Conservation (phyloP, 2,329 filamentous ascomycete species). For the Ophiosphaerella korrae region DNA sequence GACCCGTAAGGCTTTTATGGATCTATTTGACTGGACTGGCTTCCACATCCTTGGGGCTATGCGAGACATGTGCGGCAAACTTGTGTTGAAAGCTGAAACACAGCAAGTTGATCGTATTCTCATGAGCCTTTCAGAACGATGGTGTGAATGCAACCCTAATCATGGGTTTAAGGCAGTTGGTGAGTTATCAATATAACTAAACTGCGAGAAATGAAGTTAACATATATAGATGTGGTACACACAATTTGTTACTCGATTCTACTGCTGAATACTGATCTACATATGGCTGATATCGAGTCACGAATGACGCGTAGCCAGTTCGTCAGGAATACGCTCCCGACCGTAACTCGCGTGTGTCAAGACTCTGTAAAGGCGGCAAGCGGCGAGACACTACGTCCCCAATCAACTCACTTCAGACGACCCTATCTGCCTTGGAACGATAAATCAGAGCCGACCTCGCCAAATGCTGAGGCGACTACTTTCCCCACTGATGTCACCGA, state of each 20-base stretch:
- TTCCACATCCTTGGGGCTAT: slow-evolving; percentile 80
- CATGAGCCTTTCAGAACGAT: slow-evolving; percentile 84
- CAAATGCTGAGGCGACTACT: slow-evolving; percentile 30
- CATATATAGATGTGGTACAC: slow-evolving; percentile 79
- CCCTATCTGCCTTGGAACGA: slow-evolving; percentile 45
- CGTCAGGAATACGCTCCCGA: slow-evolving; percentile 93
- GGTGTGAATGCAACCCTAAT: slow-evolving; percentile 90
- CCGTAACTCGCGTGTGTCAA: slow-evolving; percentile 77
- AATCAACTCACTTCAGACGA: slow-evolving; percentile 40
- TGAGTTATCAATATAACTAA: slow-evolving; percentile 53
- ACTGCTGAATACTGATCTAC: slow-evolving; percentile 92
- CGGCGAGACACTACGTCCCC: slow-evolving; percentile 42
- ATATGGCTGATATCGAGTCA: slow-evolving; percentile 90
- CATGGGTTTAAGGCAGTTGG: slow-evolving; percentile 91
- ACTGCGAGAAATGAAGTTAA: slow-evolving; percentile 34
- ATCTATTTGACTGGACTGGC: slow-evolving; percentile 83
- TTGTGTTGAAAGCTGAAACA: slow-evolving; percentile 87
- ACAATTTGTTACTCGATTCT: slow-evolving; percentile 97
- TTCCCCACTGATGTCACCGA: slow-evolving; percentile 36
- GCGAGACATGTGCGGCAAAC: slow-evolving; percentile 77
- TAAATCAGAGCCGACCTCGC: slow-evolving; percentile 42
- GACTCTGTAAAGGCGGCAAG: slow-evolving; percentile 59
- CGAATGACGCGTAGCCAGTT: slow-evolving; percentile 97
- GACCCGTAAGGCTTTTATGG: slow-evolving; percentile 82
- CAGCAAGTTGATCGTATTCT: slow-evolving; percentile 96